Evolutionary conservation across 2,329 filamentous ascomycete genomes (phyloP).

Genomic region (Exophiala alcalophila): DNA sequence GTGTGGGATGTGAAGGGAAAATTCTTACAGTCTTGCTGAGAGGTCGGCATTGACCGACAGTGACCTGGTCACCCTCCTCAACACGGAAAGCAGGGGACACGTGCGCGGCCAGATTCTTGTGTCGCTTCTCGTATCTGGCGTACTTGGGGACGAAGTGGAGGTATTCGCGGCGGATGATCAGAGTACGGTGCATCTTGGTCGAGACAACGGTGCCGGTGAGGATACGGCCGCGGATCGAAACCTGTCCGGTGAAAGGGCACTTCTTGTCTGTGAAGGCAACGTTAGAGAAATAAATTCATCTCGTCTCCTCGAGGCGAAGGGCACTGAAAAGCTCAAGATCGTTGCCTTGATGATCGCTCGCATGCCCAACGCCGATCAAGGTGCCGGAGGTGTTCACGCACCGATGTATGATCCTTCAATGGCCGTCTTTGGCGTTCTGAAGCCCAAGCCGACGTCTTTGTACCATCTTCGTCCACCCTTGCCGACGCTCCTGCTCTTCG

Average conservation of each 20-base stretch:
- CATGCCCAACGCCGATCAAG: not conserved
- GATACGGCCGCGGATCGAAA: slow-evolving; percentile 99
- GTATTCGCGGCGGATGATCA: slow-evolving; percentile 99
- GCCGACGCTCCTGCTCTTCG: slow-evolving; percentile 75
- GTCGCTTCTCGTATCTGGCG: slow-evolving; percentile 99
- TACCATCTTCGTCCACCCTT: slow-evolving; percentile 96
- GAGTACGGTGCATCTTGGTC: slow-evolving; percentile 99
- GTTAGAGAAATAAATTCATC: too few species aligned
- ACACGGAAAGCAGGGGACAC: slow-evolving; percentile 99
- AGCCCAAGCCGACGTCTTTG: slow-evolving; percentile 99
- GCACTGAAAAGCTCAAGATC: not conserved
- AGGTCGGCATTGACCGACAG: slow-evolving; percentile 98
- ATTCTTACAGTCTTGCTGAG: slow-evolving; percentile 94
- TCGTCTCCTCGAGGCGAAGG: not conserved
- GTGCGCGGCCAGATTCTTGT: slow-evolving; percentile 99
- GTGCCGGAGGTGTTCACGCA: slow-evolving; percentile 59
- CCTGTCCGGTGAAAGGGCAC: slow-evolving; percentile 98
- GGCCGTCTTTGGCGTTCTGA: slow-evolving; percentile 96
- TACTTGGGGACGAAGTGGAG: slow-evolving; percentile 99
- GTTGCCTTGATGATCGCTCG: not conserved
- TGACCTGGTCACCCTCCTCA: slow-evolving; percentile 98
- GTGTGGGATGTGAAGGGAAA: not conserved
- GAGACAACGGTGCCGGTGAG: slow-evolving; percentile 98
- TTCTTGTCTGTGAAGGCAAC: slow-evolving; percentile 81
- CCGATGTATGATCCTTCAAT: slow-evolving; percentile 99